Conservation (phyloP, 2,329 filamentous ascomycete genomes). For the Diaporthe ilicicola region DNA sequence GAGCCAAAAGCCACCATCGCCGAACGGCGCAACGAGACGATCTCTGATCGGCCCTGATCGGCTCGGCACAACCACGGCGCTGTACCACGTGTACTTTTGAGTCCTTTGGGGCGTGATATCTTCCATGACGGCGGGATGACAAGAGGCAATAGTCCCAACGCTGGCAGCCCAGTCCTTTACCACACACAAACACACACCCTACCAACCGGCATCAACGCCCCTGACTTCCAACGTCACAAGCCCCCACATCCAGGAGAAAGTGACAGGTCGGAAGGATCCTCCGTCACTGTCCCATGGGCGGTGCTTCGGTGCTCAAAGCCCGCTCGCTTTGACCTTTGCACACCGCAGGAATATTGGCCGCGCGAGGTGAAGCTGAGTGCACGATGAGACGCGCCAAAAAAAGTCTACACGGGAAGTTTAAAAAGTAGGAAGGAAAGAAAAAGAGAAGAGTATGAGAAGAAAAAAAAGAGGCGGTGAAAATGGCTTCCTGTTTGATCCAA, state of each 20-base stretch:
- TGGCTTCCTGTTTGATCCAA: neutral
- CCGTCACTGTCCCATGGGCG: neutral
- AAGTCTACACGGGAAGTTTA: slow-evolving; percentile 8
- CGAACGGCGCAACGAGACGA: neutral
- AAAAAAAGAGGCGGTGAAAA: neutral
- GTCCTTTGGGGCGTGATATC: neutral
- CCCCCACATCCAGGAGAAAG: slow-evolving; percentile 13
- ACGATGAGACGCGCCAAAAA: slow-evolving; percentile 22
- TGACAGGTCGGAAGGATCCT: slow-evolving; percentile 18
- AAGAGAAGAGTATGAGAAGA: too few relatives aligned
- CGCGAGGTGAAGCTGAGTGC: neutral
- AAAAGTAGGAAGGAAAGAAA: too few relatives aligned
- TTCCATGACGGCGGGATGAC: neutral
- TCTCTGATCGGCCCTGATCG: neutral
- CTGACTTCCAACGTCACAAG: slow-evolving; percentile 9
- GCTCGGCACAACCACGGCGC: neutral
- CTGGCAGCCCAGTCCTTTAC: neutral
- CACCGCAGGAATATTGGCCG: neutral
- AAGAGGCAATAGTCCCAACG: neutral
- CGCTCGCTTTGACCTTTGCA: neutral
- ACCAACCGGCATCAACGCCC: neutral
- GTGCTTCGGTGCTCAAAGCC: neutral
- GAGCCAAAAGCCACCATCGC: neutral
- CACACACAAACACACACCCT: too few relatives aligned
- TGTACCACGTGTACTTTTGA: neutral